Percentiles rank a stretch among this genome's conserved stretches.
These are phyloP conservation scores for Alternaria tenuissima DNA, from an alignment of 2,329 filamentous ascomycete species.

Conservation along the genomic window DNA sequence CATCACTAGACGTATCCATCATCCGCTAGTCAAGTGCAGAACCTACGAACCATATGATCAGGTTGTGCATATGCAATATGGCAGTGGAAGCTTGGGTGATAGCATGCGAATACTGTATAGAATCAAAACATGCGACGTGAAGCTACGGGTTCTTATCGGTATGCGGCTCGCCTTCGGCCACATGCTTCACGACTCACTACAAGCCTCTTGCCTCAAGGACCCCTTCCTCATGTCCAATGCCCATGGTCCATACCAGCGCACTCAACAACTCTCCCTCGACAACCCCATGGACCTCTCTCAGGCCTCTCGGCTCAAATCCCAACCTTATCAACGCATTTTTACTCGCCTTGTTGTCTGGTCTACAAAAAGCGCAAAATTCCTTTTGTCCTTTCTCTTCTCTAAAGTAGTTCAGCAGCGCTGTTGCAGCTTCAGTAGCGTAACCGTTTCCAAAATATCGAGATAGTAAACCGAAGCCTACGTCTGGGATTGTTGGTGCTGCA, in stretches of 20 bases:
- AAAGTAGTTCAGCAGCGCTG: conserved; percentile 18
- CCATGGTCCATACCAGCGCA: conserved; percentile 21
- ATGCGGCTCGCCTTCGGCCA: neutral
- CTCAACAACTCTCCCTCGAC: neutral
- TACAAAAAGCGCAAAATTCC: conserved; percentile 26
- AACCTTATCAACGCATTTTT: conserved; percentile 28
- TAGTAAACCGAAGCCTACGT: conserved; percentile 31
- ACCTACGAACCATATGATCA: neutral
- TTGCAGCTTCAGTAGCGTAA: conserved; percentile 32
- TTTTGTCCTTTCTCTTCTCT: conserved; percentile 14
- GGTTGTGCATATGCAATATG: neutral
- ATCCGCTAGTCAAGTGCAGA: neutral
- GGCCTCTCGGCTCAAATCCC: conserved; percentile 29
- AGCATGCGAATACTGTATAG: neutral
- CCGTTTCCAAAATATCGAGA: conserved; percentile 22
- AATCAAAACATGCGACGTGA: neutral
- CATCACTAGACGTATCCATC: neutral
- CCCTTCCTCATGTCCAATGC: neutral
- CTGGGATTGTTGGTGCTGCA: conserved; percentile 25
- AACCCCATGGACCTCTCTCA: neutral
- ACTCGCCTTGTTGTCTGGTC: conserved; percentile 25
- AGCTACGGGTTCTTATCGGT: neutral
- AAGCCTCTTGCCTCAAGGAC: conserved; percentile 12
- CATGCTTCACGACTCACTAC: neutral
- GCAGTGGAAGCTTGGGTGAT: neutral